Base-by-base conservation (phyloP, 768 basidiomycete species). In the Lentinula edodes region DNA sequence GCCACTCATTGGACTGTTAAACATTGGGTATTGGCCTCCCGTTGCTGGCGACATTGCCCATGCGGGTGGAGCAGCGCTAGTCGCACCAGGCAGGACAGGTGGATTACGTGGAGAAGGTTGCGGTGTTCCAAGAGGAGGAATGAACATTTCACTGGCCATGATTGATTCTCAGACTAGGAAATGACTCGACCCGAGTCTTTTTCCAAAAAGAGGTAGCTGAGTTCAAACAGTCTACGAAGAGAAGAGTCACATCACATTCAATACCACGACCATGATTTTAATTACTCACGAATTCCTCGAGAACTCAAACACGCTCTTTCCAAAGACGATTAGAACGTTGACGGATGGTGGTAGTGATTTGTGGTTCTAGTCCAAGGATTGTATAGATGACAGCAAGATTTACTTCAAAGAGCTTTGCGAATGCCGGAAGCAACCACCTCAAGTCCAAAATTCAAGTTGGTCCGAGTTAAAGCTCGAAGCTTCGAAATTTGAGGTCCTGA, bases 91-190 rank as follows among this genome's bases (percentile, higher is more conserved):
- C 51, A 52, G 48, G 46, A 52, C 51, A 9, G 48, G 50, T 9
- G 36, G 59, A 60, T 60, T 51, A 52, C 50, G 50, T 52, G 50
- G 59, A 15, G 59, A 60, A 23, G 43, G 57, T 51, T 59, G 51
- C 5, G 59, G 59, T 18, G 59, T 60, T 52, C 51, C 50, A 7
- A 60, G 51, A 52, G 59, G 59, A 18, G 59, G 59, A n/a, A 60
- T 60, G 32, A 60, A 60, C 59, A 60, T 39, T 10, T 60, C 51
- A 41, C 23, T 52, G 15, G 57, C 42, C 59, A 60, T 60, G 16
- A 48, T 59, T 59, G 3, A 18, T 56, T 56, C 23, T 23, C 53
- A 55, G 41, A 41, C 28, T 28, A 28, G 28, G 20, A 20, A 28
- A 38, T 56, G 55, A 56, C 55, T 56, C 55, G 41, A 34, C 41